Base-by-base conservation (phyloP, 345 rosid species). In the Populus nigra region DNA sequence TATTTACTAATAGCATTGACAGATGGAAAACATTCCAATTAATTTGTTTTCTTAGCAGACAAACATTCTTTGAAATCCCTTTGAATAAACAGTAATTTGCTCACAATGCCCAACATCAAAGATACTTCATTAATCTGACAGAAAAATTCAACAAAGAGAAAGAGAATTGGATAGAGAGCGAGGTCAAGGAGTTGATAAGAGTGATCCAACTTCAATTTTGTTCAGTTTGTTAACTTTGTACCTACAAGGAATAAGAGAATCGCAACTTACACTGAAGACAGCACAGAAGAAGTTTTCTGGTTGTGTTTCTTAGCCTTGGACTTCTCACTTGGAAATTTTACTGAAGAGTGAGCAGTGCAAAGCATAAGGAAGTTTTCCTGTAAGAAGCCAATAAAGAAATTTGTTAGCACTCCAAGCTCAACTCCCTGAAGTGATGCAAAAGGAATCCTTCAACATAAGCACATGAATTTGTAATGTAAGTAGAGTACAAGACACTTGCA, bases 291-390 rank as follows among this genome's bases (percentile, higher is more conserved):
- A 61, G 39, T 33, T 8, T 68, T 49, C 35, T 33, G 33, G 22
- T 68, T 69, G 45, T 74, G 63, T 45, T 82, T 83, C 76, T 73
- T 62, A 41, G 80, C 65, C 77, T 75, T 80, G 38, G 79, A 78
- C 85, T 87, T 91, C 81, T 94, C 97, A 43, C 38, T 82, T 77
- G 96, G 96, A 78, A 91, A 88, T 84, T 87, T 89, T 59, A 80
- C 74, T 17, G 92, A 86, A 63, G 91, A 76, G 86, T 94, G 98
- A 49, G 75, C 65, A 35, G 98, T 95, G 83, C 98, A 94, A 67
- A 90, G 96, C 79, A 91, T 59, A 78, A 93, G 91, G 85, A 74
- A 93, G 50, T 88, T 79, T 20, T 85, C 91, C 96, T 93, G 91
- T 77, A 68, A 66, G 22, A 59, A 79, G 38, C 9, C 49, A 72